Evolutionary conservation across 129 eudicot genomes (phyloP), one percentile per base, ranked within the genome.

Genomic region (Deinandra increscens): DNA sequence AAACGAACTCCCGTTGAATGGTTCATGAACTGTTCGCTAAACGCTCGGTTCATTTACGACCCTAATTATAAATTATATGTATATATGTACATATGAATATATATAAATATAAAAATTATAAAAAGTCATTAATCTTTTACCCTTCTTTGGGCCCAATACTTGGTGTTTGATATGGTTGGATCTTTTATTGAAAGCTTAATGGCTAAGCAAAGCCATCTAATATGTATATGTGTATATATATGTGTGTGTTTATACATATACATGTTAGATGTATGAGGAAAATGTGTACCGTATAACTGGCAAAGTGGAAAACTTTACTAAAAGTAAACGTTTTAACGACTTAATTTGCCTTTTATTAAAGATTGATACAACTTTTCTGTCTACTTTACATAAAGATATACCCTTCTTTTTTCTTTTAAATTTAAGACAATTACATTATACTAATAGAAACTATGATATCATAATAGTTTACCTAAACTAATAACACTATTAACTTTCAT

Each of bases 291-390:
- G 61, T 54, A 29, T 66, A 75, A 65, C 60, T 75, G 71, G 39
- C 73, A 75, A 75, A 55, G 79, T 75, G 26, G 26, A 34, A 10
- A 43, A 43, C 79, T 66, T 75, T 75, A 45, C 67, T 42, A 54
- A 73, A 66, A 66, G 67, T 54, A 18, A 17, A 26, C 34, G 72
- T 15, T 71, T 71, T 72, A 17, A 56, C 41, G 14, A 61, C 20
- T 42, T 55, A 34, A 18, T 60, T 56, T 75, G 17, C 46, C 22
- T 53, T 51, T 74, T 66, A 58, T 46, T 74, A 55, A 39, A 75
- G 79, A 55, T 31, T 13, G 29, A 31, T 14, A 65, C 38, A 12
- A 43, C 73, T 66, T 66, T 75, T 67, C 68, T 66, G 73, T 75
- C 41, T 37, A 5, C 60, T 66, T 75, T 75, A 33, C 41, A 67